These are phyloP conservation scores for Chloris gayana DNA, from an alignment of 176 grass and related monocot species.

Conservation along the genomic window DNA sequence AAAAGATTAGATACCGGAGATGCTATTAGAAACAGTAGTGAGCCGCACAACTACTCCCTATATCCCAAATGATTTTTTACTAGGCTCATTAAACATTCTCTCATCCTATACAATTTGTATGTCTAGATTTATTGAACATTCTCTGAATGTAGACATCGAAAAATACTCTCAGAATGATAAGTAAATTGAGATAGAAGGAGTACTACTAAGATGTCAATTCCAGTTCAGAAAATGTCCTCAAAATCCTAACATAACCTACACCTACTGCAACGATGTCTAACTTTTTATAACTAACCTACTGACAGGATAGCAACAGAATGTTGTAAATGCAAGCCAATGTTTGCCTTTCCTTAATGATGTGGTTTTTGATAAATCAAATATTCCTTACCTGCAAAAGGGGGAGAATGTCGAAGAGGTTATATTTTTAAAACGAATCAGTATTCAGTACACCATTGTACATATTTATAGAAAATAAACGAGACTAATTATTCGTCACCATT, in stretches of 20 bases:
- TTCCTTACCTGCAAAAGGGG: background rate
- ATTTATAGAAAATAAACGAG: no score
- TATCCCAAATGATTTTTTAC: no score
- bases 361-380: no score
- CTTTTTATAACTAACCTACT: background rate
- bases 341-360: background rate
- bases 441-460: no score
- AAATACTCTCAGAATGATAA: no score
- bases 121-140: no score
- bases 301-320: background rate
- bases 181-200: no score
- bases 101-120: no score
- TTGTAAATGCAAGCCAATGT: background rate
- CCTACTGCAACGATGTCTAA: background rate
- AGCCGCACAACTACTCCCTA: background rate
- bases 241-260: background rate
- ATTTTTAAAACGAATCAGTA: no score
- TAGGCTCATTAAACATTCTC: no score
- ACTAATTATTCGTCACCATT: no score
- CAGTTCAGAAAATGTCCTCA: background rate
- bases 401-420: background rate
- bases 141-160: no score
- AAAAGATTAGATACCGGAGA: background rate
- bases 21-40: background rate
- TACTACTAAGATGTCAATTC: background rate